Conservation (phyloP, 176 grass and related monocot species). For the Juncus effusus region DNA sequence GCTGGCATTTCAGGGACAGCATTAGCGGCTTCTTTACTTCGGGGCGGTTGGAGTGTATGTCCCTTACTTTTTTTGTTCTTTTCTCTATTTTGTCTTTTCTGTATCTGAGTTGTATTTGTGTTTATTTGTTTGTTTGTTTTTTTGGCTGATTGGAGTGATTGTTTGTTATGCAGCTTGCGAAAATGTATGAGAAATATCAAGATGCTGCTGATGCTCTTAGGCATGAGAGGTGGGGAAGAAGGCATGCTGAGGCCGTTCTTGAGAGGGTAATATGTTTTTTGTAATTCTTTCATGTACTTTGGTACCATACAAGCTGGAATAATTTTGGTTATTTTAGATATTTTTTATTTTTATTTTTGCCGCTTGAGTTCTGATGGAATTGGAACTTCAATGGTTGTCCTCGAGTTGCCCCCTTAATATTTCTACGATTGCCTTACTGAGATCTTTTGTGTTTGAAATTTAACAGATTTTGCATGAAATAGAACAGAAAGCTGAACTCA, state of each 20-base stretch:
- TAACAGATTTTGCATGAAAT: slow-evolving; percentile 91
- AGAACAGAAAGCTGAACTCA: slow-evolving; percentile 91
- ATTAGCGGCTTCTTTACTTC: slow-evolving; percentile 91
- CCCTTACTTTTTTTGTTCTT: slow-evolving; percentile 1
- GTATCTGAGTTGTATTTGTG: not conserved
- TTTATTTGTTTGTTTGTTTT: not conserved
- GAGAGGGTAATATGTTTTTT: slow-evolving; percentile 59
- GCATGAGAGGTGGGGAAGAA: slow-evolving; percentile 84
- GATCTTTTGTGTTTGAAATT: slow-evolving; percentile 12
- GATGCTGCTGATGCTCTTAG: slow-evolving; percentile 88
- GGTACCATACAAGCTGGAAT: not conserved
- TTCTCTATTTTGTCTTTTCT: slow-evolving; percentile 20
- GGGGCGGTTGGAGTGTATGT: slow-evolving; percentile 97
- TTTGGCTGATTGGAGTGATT: slow-evolving; percentile 12
- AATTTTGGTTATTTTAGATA: slow-evolving; percentile 7
- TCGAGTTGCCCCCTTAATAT: no score
- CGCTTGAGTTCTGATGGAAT: not conserved
- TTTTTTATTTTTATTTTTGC: not conserved
- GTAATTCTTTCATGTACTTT: slow-evolving; percentile 13
- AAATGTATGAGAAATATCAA: slow-evolving; percentile 99
- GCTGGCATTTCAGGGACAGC: slow-evolving; percentile 87
- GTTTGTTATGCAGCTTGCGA: slow-evolving; percentile 68
- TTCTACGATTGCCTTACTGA: not conserved
- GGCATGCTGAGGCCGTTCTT: slow-evolving; percentile 82
- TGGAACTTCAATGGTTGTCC: no score